phyloP scores from a whole-genome alignment of 768 basidiomycete species.

The Mycena epipterygia region DNA sequence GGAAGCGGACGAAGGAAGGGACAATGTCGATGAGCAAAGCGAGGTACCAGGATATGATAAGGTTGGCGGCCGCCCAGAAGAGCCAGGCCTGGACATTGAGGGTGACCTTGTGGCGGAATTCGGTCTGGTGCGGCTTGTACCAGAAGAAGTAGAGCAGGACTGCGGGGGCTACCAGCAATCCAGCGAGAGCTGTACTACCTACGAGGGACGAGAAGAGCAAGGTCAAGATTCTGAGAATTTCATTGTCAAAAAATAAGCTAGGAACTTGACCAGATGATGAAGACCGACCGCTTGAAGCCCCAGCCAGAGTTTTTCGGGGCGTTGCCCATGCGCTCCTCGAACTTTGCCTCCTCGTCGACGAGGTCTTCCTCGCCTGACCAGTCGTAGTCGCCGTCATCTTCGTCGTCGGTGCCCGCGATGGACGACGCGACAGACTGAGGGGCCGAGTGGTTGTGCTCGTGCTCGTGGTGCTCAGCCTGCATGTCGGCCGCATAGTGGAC shows the following conservation, averaged over 20 bases:
- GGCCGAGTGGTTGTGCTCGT: conserved; percentile 47
- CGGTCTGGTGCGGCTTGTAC: conserved; percentile 71
- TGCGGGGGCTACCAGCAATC: conserved; percentile 70
- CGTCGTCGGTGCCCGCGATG: conserved; percentile 68
- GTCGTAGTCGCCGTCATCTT: conserved; percentile 74
- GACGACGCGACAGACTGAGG: conserved; percentile 56
- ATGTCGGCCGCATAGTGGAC: conserved; percentile 70
- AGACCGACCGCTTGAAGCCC: conserved; percentile 68
- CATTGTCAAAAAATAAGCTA: background rate
- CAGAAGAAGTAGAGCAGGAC: conserved; percentile 78
- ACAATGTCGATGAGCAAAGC: conserved; percentile 80
- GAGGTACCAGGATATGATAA: conserved; percentile 84
- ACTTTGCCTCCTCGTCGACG: conserved; percentile 77
- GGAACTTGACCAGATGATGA: background rate
- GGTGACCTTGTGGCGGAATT: conserved; percentile 69
- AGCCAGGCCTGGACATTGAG: conserved; percentile 84
- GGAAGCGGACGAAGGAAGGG: conserved; percentile 65
- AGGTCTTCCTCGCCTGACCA: conserved; percentile 88
- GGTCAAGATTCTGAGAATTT: conserved; percentile 61
- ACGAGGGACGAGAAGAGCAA: conserved; percentile 80
- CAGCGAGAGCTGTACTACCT: conserved; percentile 77
- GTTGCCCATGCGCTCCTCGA: conserved; percentile 70
- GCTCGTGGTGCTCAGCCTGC: conserved; percentile 46
- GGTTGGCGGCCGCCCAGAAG: conserved; percentile 85
- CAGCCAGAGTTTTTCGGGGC: conserved; percentile 60